Evolutionary conservation across 2,329 filamentous ascomycete species (phyloP).

Genomic region (Acrodontium crateriforme): DNA sequence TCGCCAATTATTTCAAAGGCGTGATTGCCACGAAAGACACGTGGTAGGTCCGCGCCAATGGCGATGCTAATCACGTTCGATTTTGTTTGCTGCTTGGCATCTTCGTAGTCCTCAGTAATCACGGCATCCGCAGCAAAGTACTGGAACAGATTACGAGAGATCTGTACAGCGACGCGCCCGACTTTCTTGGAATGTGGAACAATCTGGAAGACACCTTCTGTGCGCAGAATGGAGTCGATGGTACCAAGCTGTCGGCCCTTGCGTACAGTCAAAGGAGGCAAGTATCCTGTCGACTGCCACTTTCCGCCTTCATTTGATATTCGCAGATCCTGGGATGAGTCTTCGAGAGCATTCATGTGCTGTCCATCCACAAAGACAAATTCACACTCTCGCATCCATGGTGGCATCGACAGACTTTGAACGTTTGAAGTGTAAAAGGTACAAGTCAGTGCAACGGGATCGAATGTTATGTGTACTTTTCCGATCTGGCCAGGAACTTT

Average conservation of each 20-base stretch:
- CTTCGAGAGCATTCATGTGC: slow-evolving; percentile 1
- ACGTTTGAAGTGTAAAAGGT: slow-evolving; percentile 31
- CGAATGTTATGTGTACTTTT: slow-evolving; percentile 29
- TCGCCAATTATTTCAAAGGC: slow-evolving; percentile 16
- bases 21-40: slow-evolving; percentile 11
- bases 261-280: slow-evolving; percentile 8
- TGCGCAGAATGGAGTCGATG: slow-evolving; percentile 40
- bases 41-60: slow-evolving; percentile 16
- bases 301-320: background rate
- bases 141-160: slow-evolving; percentile 44
- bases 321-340: slow-evolving; percentile 1
- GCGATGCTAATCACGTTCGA: slow-evolving; percentile 32
- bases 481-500: slow-evolving; percentile 37
- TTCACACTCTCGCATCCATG: slow-evolving; percentile 8
- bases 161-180: slow-evolving; percentile 34
- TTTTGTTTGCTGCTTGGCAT: slow-evolving; percentile 17
- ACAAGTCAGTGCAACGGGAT: slow-evolving; percentile 19
- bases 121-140: slow-evolving; percentile 42
- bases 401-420: slow-evolving; percentile 13
- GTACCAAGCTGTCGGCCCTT: slow-evolving; percentile 37
- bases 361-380: slow-evolving; percentile 9
- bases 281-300: background rate
- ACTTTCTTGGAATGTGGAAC: slow-evolving; percentile 18
- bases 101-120: slow-evolving; percentile 20
- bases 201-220: slow-evolving; percentile 32